Conservation (phyloP, 2,329 filamentous ascomycete genomes). For the Cladophialophora chaetospira region DNA sequence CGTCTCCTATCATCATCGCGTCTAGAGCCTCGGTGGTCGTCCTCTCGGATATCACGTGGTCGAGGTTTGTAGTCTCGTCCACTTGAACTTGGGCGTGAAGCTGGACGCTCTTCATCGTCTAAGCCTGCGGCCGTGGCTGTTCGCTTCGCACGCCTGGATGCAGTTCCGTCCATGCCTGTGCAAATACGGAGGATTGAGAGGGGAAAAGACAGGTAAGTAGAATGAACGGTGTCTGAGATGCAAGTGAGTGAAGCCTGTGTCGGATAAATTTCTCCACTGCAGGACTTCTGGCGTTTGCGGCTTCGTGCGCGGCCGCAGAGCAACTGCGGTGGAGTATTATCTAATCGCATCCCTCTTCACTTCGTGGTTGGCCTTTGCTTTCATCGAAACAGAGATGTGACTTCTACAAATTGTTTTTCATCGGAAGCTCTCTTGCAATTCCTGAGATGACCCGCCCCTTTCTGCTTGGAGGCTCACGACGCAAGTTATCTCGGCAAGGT, state of each 20-base stretch:
- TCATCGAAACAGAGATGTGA: too few relatives aligned
- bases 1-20: constrained; percentile 27
- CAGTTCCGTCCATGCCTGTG: constrained; percentile 53
- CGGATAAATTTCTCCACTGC: constrained; percentile 1
- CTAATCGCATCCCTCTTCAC: too few relatives aligned
- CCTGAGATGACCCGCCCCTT: too few relatives aligned
- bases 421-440: too few relatives aligned
- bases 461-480: too few relatives aligned
- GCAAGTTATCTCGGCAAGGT: too few relatives aligned
- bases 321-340: background rate
- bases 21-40: constrained; percentile 13
- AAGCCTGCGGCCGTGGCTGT: constrained; percentile 65
- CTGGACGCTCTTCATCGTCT: constrained; percentile 50
- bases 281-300: background rate
- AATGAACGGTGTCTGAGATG: background rate
- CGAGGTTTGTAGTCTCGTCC: constrained; percentile 37
- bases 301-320: background rate
- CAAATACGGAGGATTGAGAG: background rate
- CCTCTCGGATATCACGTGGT: constrained; percentile 26
- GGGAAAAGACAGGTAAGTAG: background rate
- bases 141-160: constrained; percentile 53
- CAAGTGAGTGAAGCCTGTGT: background rate
- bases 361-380: too few relatives aligned
- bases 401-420: too few relatives aligned
- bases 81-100: constrained; percentile 42